Base-by-base conservation (phyloP, 352 stramenopile species). In the Thalassiosira hispida region DNA sequence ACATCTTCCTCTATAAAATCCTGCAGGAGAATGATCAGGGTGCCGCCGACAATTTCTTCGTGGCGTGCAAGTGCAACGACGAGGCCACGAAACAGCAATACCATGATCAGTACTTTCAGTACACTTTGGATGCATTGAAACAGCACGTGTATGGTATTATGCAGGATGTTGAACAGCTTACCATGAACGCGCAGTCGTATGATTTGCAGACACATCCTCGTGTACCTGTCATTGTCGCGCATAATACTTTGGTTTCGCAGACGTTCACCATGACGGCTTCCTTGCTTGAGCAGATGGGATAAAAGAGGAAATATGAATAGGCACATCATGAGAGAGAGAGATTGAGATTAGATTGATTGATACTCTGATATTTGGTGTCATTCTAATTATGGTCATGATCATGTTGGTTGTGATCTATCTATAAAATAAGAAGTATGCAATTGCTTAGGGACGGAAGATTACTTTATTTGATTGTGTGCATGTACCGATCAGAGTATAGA, bases 91-190 rank as follows among this genome's bases (percentile, higher is more conserved):
- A 76, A 38, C 60, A 78, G 22, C 62, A 83, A 52, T 83, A 83
- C 22, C 75, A 79, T n/a, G 55, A 78, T n/a, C 61, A 83, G 22
- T 83, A 83, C 63, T 79, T 74, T 51, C 53, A 71, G 52, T 83
- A 83, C 49, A 83, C 69, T 22, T 35, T 79, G 8, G 68, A 83
- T 14, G 53, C 51, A 25, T 46, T 83, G 62, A 78, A 83, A 27
- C 25, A 83, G 33, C 68, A 79, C 29, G 75, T 83, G 23, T 71
- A 79, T 20, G 25, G 20, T n/a, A 74, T 75, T 33, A 38, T 83
- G 51, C n/a, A 9, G 3, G 65, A 77, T 64, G 61, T 83, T 1
- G 75, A 83, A 12, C 31, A 71, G 4, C 33, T 78, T 6, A 75
- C 49, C 16, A 56, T 44, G 31, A 70, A 61, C 46, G 75, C 68